phyloP scores from a whole-genome alignment of 129 eudicot species.

The Lonicera japonica region DNA sequence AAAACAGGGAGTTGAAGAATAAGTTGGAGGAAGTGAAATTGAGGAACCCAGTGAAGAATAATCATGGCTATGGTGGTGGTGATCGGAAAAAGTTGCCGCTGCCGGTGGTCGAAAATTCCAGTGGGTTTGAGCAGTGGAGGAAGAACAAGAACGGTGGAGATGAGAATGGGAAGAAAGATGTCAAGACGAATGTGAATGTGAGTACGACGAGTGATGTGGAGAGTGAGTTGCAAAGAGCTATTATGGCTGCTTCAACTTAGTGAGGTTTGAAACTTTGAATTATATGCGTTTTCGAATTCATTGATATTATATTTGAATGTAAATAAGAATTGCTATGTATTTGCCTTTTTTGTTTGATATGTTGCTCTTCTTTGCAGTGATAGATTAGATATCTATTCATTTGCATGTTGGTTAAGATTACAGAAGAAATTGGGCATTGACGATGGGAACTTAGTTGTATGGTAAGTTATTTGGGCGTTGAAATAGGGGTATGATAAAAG shows the following conservation, averaged over 20 bases:
- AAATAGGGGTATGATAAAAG: too few species aligned
- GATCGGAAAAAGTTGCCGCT: slow-evolving; percentile 23
- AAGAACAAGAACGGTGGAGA: slow-evolving; percentile 45
- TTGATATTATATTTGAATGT: background rate
- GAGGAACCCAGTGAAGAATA: slow-evolving; percentile 19
- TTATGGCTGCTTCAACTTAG: slow-evolving; percentile 68
- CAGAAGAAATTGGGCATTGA: too few species aligned
- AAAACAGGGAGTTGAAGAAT: slow-evolving; percentile 58
- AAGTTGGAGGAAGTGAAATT: slow-evolving; percentile 45
- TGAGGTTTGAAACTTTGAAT: slow-evolving; percentile 42
- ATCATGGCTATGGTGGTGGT: slow-evolving; percentile 15
- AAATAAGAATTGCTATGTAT: background rate
- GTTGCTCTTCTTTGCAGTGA: too few species aligned
- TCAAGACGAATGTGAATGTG: slow-evolving; percentile 39
- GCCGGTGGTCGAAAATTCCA: slow-evolving; percentile 29
- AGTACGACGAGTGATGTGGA: slow-evolving; percentile 43
- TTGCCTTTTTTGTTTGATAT: too few species aligned
- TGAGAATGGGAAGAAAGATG: slow-evolving; percentile 38
- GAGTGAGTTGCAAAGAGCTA: slow-evolving; percentile 81
- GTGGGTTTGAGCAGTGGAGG: slow-evolving; percentile 69
- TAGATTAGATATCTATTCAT: too few species aligned
- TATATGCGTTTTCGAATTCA: background rate
- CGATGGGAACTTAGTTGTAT: too few species aligned
- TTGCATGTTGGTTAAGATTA: too few species aligned
- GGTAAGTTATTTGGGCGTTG: too few species aligned